A percentile compares a stretch with the other conserved stretches of the same genome.
These are phyloP conservation scores for Prunus yedoensis DNA, from an alignment of 331 rosid species.

Conservation along the genomic window DNA sequence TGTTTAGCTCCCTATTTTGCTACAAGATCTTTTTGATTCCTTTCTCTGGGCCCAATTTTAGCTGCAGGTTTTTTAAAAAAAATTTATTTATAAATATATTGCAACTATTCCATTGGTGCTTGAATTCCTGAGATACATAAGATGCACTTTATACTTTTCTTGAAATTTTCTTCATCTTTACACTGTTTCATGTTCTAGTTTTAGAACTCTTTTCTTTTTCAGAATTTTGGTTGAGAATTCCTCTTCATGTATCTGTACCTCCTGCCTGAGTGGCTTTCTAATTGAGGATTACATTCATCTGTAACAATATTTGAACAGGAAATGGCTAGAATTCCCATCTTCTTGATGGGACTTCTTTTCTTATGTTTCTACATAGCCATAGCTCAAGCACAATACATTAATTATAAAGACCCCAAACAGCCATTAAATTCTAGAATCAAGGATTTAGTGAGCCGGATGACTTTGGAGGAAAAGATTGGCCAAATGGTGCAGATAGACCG, in stretches of 20 bases:
- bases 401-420: slow-evolving; percentile 55
- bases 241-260: not conserved
- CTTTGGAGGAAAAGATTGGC: slow-evolving; percentile 68
- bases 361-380: slow-evolving; percentile 23
- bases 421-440: slow-evolving; percentile 43
- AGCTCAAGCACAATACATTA: slow-evolving; percentile 36
- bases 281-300: not conserved
- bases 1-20: not conserved
- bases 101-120: not conserved
- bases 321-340: slow-evolving; percentile 25
- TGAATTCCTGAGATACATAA: not conserved
- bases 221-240: not conserved
- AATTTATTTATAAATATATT: not conserved
- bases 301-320: not conserved
- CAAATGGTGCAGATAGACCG: slow-evolving; percentile 76
- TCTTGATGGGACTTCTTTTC: slow-evolving; percentile 36
- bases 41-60: not conserved
- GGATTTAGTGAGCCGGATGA: slow-evolving; percentile 54
- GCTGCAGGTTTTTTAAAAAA: not conserved
- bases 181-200: not conserved
- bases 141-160: not conserved
- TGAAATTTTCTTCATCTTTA: not conserved
- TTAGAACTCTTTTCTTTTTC: not conserved
- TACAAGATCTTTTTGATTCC: slow-evolving; percentile 1
- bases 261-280: not conserved